Evolutionary conservation across 169 alveolate genomes (phyloP), one percentile per base, ranked within the genome.

Genomic region (Babesia ovata): DNA sequence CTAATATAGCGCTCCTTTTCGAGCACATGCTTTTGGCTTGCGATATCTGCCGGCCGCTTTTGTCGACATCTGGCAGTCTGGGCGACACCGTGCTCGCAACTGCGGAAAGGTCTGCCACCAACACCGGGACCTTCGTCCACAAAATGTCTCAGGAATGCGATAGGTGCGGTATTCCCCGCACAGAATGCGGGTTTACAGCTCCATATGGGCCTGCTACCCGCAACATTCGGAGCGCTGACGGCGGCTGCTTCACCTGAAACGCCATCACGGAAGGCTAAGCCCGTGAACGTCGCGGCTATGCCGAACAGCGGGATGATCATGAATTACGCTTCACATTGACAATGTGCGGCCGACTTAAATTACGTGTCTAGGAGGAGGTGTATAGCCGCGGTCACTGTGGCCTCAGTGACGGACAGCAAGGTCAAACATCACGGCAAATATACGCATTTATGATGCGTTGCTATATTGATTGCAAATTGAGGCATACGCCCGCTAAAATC

Each of bases 1-100:
- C 84, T 24, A 11, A 79, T 79, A 50, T 70, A 71, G 7, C 88
- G 36, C 53, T 71, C 88, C 70, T 72, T 70, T 22, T 79, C 76
- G 36, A 79, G 63, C 19, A 71, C 54, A 49, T 72, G 84, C 70
- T 72, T 79, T 57, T 79, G 79, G 48, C 86, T 78, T 44, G 66
- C 74, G 65, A 75, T 66, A 22, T 19, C 16, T 28, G n/a, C 50
- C 24, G 22, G 52, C 4, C 74, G 42, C 57, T 62, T 60, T 10
- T 3, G 45, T 16, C 56, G 24, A 6, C 39, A 33, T 2, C 39
- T 33, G 39, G 39, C 39, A 33, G 39, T 33, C 39, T 33, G 39
- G 39, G 39, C 6, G 39, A 33, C 39, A 33, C 39, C 45, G 6
- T 6, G 44, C 7, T 42, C 28, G 29, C 17, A 9, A 3, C 24